phyloP scores from a whole-genome alignment of 148 eudicot genomes.

The Rhododendron kiyosumense region DNA sequence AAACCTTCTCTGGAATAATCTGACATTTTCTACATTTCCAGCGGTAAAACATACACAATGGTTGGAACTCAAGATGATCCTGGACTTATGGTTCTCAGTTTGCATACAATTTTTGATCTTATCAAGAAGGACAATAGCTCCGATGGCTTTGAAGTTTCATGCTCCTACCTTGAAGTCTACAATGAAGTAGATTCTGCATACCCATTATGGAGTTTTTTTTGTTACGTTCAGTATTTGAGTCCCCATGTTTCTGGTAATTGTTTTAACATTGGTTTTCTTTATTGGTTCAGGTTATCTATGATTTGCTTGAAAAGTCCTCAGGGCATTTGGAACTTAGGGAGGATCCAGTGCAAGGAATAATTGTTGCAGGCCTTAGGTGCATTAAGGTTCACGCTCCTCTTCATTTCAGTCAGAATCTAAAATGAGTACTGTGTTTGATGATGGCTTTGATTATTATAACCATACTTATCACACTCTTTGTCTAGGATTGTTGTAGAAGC shows the following conservation, averaged over 20 bases:
- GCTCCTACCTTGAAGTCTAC: slow-evolving; percentile 88
- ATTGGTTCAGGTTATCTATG: slow-evolving; percentile 70
- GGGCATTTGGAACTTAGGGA: slow-evolving; percentile 88
- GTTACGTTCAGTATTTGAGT: not conserved
- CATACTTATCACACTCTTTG: no score
- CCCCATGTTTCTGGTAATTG: not conserved
- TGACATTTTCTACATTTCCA: slow-evolving; percentile 30
- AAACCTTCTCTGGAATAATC: not conserved
- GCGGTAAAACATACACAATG: slow-evolving; percentile 88
- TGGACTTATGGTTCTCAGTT: slow-evolving; percentile 85
- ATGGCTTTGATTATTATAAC: not conserved
- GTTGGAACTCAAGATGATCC: slow-evolving; percentile 74
- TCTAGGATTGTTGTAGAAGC: not conserved
- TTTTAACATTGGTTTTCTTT: slow-evolving; percentile 14
- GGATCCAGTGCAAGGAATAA: slow-evolving; percentile 75
- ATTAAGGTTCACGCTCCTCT: slow-evolving; percentile 48
- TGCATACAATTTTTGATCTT: slow-evolving; percentile 65
- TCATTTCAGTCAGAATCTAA: not conserved
- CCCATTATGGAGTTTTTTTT: slow-evolving; percentile 7
- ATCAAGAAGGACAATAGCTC: slow-evolving; percentile 49
- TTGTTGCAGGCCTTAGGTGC: slow-evolving; percentile 75
- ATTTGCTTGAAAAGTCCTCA: slow-evolving; percentile 83
- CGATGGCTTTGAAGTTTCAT: slow-evolving; percentile 63
- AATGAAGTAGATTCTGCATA: slow-evolving; percentile 56
- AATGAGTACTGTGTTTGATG: not conserved